Base-by-base conservation (phyloP, 805 yeast species). In the Yarrowia keelungensis region DNA sequence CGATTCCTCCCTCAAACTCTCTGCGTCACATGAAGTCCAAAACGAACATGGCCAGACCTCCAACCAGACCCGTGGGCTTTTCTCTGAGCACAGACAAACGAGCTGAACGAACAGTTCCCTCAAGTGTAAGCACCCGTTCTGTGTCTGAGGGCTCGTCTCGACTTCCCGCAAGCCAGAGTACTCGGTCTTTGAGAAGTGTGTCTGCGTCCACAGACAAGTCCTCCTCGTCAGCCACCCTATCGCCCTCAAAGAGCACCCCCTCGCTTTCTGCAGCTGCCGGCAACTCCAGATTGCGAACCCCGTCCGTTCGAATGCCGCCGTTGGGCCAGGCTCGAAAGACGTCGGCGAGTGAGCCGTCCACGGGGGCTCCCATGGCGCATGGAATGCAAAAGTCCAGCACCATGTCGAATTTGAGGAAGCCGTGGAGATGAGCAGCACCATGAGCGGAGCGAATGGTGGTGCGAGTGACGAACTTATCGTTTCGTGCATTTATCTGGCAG, bases 11-110 rank as follows among this genome's bases (percentile, higher is more conserved):
- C 1, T 36, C 47, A 1, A 41, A 42, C 14, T 43, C 51, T 2
- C 42, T 59, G 16, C 8, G 65, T 8, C 65, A 59, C 51, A 59
- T 59, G 65, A 59, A 59, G 15, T 59, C 65, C 12, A 59, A 59
- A 19, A 59, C 65, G 3, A 59, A 59, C 35, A 59, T 59, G 65
- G 16, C 51, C 16, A 35, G 65, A 45, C 65, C 65, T 1, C 65
- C 65, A 10, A 59, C 65, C 7, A 43, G 32, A 5, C 65, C 65
- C 3, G 65, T 59, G 8, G 65, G 65, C 10, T 59, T 59, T 36
- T 45, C 65, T 35, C 51, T 59, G 9, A 59, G 65, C 19, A 59
- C 65, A 32, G 65, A 59, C n/a, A 35, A 26, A 14, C 26, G 65
- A 0, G 50, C 65, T 5, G 65, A 59, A 2, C n/a, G 65, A 8